Conservation (phyloP, 768 basidiomycete genomes). For the Kwoniella sp. region DNA sequence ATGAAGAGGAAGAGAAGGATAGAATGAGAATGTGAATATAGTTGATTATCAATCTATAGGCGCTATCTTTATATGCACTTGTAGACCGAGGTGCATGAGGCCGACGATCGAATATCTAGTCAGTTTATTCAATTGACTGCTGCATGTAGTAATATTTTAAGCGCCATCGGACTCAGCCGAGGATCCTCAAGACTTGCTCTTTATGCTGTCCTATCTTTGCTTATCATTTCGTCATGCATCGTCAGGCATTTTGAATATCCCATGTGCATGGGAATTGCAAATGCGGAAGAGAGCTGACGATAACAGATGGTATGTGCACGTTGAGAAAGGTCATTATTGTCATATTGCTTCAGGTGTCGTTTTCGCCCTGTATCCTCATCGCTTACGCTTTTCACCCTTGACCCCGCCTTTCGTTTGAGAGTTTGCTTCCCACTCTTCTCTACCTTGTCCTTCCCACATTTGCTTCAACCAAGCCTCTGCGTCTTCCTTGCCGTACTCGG, state of each 20-base stretch:
- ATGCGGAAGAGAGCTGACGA: not conserved
- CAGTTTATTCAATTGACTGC: no score
- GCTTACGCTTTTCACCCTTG: constrained; percentile 28
- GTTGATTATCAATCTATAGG: not conserved
- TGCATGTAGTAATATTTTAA: not conserved
- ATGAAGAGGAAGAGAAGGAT: not conserved
- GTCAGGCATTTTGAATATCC: no score
- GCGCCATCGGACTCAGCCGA: constrained; percentile 7
- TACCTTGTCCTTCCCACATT: constrained; percentile 33
- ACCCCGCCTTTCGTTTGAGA: constrained; percentile 15
- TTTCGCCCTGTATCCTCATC: constrained; percentile 1
- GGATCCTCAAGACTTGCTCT: not conserved
- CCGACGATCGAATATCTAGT: not conserved
- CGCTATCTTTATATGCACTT: no score
- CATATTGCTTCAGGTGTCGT: not conserved
- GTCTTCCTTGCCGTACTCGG: constrained; percentile 66
- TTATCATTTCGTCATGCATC: not conserved
- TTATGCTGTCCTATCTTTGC: no score
- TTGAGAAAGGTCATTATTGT: not conserved
- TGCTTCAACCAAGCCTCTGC: constrained; percentile 68
- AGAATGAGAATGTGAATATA: not conserved
- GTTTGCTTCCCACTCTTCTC: constrained; percentile 34
- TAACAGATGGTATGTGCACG: not conserved
- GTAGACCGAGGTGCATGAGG: not conserved
- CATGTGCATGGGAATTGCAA: not conserved